Conservation (phyloP, 306 rosid species). For the Gastrolobium villosum region DNA sequence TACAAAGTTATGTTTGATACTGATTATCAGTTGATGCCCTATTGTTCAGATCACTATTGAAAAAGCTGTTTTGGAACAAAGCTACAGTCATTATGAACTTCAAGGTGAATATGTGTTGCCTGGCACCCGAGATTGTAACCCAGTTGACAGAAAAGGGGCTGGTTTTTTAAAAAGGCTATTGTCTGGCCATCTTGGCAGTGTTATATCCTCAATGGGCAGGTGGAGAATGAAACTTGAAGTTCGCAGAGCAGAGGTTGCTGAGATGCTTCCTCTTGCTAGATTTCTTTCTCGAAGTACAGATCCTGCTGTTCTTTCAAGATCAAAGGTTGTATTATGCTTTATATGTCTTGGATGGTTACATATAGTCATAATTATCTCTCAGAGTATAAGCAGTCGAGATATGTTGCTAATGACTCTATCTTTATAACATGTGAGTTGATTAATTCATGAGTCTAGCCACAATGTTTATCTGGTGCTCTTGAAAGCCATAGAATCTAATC, state of each 20-base stretch:
- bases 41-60: constrained; percentile 84
- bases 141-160: constrained; percentile 63
- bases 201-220: constrained; percentile 95
- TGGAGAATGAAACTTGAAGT: constrained; percentile 98
- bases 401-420: constrained; percentile 29
- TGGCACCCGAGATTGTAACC: constrained; percentile 72
- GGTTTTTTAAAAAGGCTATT: constrained; percentile 63
- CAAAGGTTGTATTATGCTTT: constrained; percentile 74
- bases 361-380: constrained; percentile 24
- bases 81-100: constrained; percentile 90
- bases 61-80: constrained; percentile 88
- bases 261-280: constrained; percentile 98
- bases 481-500: not conserved
- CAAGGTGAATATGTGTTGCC: constrained; percentile 98
- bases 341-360: constrained; percentile 39
- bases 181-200: constrained; percentile 84
- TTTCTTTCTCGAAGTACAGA: constrained; percentile 87
- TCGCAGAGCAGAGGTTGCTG: constrained; percentile 86
- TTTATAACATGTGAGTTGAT: constrained; percentile 22
- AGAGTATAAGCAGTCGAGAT: constrained; percentile 20
- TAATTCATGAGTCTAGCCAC: constrained; percentile 16
- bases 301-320: constrained; percentile 86
- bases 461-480: constrained; percentile 6
- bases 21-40: constrained; percentile 47
- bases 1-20: constrained; percentile 15